Evolutionary conservation across 768 basidiomycete species (phyloP).

Genomic region (Tubosaeta sp.): DNA sequence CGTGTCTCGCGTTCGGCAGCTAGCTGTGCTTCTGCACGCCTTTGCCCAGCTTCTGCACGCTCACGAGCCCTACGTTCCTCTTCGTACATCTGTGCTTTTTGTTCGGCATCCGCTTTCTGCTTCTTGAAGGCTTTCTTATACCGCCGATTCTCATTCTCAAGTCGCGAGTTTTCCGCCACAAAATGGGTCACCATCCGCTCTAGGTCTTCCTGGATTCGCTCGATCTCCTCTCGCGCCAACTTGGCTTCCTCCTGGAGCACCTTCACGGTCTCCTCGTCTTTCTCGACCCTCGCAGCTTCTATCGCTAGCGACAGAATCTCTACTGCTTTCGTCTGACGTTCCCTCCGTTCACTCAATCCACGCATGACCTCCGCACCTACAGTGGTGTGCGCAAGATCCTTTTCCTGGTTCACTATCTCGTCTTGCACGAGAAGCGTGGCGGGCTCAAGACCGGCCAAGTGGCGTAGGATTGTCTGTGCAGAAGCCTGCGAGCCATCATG

Average conservation of each 20-base stretch:
- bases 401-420: conserved; percentile 49
- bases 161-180: conserved; percentile 32
- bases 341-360: conserved; percentile 44
- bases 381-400: conserved; percentile 45
- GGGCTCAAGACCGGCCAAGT: conserved; percentile 38
- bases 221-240: conserved; percentile 40
- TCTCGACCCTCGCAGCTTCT: conserved; percentile 38
- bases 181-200: conserved; percentile 37
- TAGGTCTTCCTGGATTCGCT: conserved; percentile 37
- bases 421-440: conserved; percentile 47
- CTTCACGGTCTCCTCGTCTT: conserved; percentile 42
- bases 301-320: conserved; percentile 41
- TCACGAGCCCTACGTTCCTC: conserved; percentile 25
- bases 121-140: conserved; percentile 15
- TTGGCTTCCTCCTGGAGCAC: conserved; percentile 41
- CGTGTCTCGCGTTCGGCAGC: conserved; percentile 8
- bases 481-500: conserved; percentile 40
- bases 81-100: conserved; percentile 15
- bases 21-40: conserved; percentile 16
- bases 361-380: conserved; percentile 49
- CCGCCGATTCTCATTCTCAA: conserved; percentile 25
- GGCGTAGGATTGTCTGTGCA: conserved; percentile 41
- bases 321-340: conserved; percentile 44
- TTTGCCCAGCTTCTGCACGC: conserved; percentile 19
- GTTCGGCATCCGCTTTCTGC: conserved; percentile 20